Evolutionary conservation across 192 early-diverging fungal genomes (phyloP).

Genomic region (Allomyces arbusculus): DNA sequence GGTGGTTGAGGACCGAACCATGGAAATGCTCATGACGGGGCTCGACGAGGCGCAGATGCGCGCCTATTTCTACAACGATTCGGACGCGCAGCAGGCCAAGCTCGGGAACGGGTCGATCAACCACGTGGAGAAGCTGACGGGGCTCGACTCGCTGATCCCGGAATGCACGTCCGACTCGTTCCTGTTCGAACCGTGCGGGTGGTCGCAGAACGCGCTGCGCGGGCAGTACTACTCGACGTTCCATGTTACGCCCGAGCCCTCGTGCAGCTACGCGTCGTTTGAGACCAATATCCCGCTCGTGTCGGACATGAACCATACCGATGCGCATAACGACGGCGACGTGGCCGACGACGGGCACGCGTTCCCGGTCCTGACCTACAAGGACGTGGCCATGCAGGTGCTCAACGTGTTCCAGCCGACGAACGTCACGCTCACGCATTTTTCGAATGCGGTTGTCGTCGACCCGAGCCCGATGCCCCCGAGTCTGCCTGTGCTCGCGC

Average conservation of each 20-base stretch:
- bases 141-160: slow-evolving; percentile 66
- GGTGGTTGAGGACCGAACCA: slow-evolving; percentile 60
- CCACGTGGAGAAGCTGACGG: slow-evolving; percentile 38
- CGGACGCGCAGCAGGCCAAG: slow-evolving; percentile 17
- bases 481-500: neutral
- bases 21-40: slow-evolving; percentile 93
- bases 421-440: slow-evolving; percentile 57
- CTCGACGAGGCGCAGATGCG: slow-evolving; percentile 61
- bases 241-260: slow-evolving; percentile 90
- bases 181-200: slow-evolving; percentile 90
- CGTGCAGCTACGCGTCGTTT: slow-evolving; percentile 97
- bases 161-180: slow-evolving; percentile 63
- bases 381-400: slow-evolving; percentile 51
- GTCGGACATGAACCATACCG: slow-evolving; percentile 12
- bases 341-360: slow-evolving; percentile 3
- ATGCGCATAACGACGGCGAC: slow-evolving; percentile 1
- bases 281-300: slow-evolving; percentile 74
- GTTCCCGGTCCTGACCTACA: slow-evolving; percentile 10
- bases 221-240: slow-evolving; percentile 83
- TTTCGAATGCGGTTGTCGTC: slow-evolving; percentile 8
- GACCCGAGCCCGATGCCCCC: neutral
- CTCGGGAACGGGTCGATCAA: slow-evolving; percentile 17
- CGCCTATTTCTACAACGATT: slow-evolving; percentile 40
- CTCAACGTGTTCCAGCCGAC: slow-evolving; percentile 64
- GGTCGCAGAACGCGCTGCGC: slow-evolving; percentile 76